Conservation (phyloP, 106 monocot genomes). For the Phalaenopsis aphrodite region DNA sequence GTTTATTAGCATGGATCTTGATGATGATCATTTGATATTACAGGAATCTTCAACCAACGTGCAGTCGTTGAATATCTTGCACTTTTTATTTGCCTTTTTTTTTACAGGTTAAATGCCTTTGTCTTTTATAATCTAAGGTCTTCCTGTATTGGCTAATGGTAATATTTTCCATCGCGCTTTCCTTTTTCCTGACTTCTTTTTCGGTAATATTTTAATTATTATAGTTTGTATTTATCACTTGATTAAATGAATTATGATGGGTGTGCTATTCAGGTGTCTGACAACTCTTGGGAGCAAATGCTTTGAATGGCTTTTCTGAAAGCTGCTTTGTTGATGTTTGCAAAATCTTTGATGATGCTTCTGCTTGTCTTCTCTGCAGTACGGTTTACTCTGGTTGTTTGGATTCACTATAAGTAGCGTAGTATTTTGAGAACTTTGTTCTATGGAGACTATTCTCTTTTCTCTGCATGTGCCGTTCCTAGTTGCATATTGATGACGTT, state of each 20-base stretch:
- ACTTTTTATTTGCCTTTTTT: not conserved
- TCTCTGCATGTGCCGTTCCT: too few species aligned
- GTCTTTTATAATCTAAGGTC: too few species aligned
- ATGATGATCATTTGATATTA: too few species aligned
- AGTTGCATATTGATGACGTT: too few species aligned
- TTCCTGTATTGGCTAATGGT: too few species aligned
- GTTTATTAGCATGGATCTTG: too few species aligned
- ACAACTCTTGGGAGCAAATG: constrained; percentile 53
- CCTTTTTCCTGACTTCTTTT: not conserved
- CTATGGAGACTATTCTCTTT: too few species aligned
- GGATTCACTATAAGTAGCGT: not conserved
- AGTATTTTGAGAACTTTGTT: not conserved
- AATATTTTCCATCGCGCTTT: not conserved
- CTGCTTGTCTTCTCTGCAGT: not conserved
- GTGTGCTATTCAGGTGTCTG: constrained; percentile 48
- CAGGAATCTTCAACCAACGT: not conserved
- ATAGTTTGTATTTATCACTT: not conserved
- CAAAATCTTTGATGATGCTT: constrained; percentile 24
- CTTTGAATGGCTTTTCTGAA: constrained; percentile 34
- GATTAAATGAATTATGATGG: constrained; percentile 23
- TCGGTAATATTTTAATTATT: not conserved
- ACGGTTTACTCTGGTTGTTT: constrained; percentile 2
- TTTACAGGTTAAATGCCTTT: not conserved
- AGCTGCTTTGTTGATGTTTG: constrained; percentile 49
- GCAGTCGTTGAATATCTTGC: not conserved